Evolutionary conservation across 192 early-diverging fungal genomes (phyloP).

Genomic region (Chytriomyces sp.): DNA sequence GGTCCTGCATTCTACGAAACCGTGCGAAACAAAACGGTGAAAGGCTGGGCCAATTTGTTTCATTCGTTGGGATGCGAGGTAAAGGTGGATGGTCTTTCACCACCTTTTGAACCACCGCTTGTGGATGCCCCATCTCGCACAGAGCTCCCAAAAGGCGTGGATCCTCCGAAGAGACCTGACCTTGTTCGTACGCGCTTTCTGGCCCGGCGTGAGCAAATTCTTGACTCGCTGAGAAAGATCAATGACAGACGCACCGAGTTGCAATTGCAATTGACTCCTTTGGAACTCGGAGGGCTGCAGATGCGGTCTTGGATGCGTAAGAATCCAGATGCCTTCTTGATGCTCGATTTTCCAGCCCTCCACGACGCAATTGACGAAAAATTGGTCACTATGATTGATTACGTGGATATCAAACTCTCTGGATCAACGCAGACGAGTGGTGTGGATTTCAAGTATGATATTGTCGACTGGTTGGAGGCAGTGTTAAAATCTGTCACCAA

Average conservation of each 20-base stretch:
- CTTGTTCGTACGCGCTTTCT: no score
- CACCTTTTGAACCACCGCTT: no score
- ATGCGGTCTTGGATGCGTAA: neutral
- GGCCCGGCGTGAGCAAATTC: no score
- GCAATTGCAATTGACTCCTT: no score
- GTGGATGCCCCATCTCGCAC: no score
- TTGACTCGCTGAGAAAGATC: neutral
- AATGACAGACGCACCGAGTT: no score
- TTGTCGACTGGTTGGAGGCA: neutral
- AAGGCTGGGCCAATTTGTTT: constrained; percentile 5
- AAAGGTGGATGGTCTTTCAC: no score
- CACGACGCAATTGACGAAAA: neutral
- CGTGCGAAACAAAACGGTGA: neutral
- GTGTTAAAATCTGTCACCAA: no score
- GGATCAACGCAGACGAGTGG: neutral
- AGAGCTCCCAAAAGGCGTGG: no score
- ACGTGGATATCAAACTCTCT: neutral
- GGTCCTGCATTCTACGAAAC: neutral
- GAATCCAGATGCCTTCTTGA: neutral
- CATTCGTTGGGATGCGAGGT: neutral
- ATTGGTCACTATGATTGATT: neutral
- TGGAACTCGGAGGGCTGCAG: neutral
- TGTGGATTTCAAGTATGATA: neutral
- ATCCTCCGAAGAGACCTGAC: no score
- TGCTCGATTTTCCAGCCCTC: neutral